These are phyloP conservation scores for Galerina sulciceps DNA, from an alignment of 768 basidiomycete species.

Conservation along the genomic window DNA sequence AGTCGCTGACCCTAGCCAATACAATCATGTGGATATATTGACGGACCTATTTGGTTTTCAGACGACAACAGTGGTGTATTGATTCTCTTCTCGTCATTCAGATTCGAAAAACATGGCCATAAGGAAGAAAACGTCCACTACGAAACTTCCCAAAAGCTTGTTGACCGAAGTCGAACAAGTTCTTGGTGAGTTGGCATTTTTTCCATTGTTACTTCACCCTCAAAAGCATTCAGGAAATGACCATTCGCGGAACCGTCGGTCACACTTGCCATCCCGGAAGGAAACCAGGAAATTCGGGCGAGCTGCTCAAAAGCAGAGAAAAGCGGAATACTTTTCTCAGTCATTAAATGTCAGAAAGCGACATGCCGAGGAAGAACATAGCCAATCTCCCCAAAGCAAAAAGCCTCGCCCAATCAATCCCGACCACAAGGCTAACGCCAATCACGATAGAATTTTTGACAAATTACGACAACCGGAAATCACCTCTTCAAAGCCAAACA, in stretches of 20 bases:
- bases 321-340: constrained; percentile 59
- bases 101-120: constrained; percentile 17
- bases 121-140: constrained; percentile 42
- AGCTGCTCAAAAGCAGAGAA: constrained; percentile 61
- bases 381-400: constrained; percentile 54
- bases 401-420: constrained; percentile 36
- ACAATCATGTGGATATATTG: not conserved
- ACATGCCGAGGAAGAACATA: constrained; percentile 45
- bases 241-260: constrained; percentile 11
- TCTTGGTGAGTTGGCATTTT: constrained; percentile 5
- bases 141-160: constrained; percentile 27
- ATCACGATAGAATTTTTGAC: not conserved
- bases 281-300: constrained; percentile 69
- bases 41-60: not conserved
- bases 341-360: constrained; percentile 33
- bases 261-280: constrained; percentile 36
- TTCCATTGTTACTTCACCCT: not conserved
- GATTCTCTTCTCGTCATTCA: not conserved
- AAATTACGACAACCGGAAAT: not conserved
- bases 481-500: not conserved
- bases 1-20: not conserved
- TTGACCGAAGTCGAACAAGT: constrained; percentile 22
- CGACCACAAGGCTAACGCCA: constrained; percentile 1
- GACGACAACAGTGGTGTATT: too few relatives aligned
- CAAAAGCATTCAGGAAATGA: constrained; percentile 15